Percentiles rank a stretch among this genome's conserved stretches.
Conservation (phyloP, 73 alveolate species). For the Paramecium tetraurelia region DNA sequence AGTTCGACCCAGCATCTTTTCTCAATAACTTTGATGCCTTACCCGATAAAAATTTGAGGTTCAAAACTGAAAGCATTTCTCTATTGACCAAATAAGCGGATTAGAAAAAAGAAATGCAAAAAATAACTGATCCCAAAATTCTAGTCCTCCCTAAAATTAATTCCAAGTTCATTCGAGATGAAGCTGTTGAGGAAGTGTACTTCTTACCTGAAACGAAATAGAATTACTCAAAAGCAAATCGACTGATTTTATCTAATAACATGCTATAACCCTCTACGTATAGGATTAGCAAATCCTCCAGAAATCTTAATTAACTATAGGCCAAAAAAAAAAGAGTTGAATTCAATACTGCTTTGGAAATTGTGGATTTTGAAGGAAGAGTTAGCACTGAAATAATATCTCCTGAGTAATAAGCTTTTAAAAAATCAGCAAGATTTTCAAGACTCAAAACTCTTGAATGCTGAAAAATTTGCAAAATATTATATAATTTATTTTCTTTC, state of each 20-base stretch:
- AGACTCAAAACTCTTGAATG: background rate
- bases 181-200: background rate
- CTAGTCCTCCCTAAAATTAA: background rate
- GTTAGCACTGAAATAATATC: background rate
- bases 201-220: background rate
- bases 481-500: no score
- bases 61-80: background rate
- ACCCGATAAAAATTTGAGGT: background rate
- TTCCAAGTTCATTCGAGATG: background rate
- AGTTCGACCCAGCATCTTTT: background rate
- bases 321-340: background rate
- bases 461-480: background rate
- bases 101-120: background rate
- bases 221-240: background rate
- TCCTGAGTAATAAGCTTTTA: background rate
- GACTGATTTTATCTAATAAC: background rate
- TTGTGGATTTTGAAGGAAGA: background rate
- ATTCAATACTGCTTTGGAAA: background rate
- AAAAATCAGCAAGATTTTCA: background rate
- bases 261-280: background rate
- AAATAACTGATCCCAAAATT: background rate
- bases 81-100: background rate
- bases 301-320: background rate
- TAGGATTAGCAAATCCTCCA: background rate
- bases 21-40: background rate